These are phyloP conservation scores for Linnemannia hyalina DNA, from an alignment of 192 early-diverging fungal genomes.

Conservation along the genomic window DNA sequence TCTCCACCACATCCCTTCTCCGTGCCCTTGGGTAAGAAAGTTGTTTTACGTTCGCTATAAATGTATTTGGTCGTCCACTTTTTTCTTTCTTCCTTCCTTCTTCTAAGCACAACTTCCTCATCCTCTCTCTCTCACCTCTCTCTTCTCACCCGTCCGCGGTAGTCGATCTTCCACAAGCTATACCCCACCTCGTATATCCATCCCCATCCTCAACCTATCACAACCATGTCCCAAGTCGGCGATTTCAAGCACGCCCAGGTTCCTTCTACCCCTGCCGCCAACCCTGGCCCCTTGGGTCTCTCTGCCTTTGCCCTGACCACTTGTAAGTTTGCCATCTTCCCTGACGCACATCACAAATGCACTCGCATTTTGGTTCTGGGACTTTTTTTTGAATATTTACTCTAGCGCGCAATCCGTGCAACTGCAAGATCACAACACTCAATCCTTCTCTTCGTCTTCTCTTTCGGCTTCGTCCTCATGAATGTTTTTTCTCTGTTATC, in stretches of 20 bases:
- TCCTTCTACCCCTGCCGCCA: conserved; percentile 55
- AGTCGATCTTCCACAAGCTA: background rate
- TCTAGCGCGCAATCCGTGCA: background rate
- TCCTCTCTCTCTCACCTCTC: conserved; percentile 5
- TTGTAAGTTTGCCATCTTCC: conserved; percentile 54
- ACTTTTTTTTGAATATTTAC: too few species aligned
- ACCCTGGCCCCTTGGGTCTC: conserved; percentile 75
- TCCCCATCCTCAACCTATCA: background rate
- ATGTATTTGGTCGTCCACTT: background rate
- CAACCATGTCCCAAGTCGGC: conserved; percentile 19
- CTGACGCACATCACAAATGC: too few species aligned
- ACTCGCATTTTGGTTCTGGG: too few species aligned
- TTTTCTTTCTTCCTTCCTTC: conserved; percentile 5
- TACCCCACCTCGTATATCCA: background rate
- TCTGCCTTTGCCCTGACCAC: conserved; percentile 74
- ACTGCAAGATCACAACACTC: background rate
- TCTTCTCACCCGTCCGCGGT: background rate
- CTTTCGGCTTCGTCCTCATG: background rate
- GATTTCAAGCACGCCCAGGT: conserved; percentile 30
- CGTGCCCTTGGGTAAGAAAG: background rate
- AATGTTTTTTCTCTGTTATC: background rate
- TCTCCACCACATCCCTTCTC: background rate
- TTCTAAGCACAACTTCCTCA: background rate
- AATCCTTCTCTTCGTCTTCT: background rate
- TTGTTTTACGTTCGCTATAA: background rate